Conservation (phyloP, 495 filamentous ascomycete genomes). For the Talaromyces stipitatus region DNA sequence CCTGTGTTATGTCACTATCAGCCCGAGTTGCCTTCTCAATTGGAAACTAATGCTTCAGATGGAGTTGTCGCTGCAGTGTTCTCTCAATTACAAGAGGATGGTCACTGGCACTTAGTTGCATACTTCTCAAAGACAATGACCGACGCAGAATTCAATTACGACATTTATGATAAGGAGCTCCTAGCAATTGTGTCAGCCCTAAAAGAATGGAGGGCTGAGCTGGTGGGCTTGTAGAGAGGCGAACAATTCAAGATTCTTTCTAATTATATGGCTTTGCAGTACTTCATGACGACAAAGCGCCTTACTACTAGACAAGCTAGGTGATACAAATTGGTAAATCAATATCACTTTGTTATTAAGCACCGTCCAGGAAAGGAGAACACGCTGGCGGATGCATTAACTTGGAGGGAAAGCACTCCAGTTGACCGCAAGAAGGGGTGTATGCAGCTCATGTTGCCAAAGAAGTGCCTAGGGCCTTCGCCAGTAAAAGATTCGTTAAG, state of each 20-base stretch:
- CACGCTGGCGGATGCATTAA: slow-evolving; percentile 13
- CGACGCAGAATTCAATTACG: slow-evolving; percentile 17
- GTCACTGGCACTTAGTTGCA: slow-evolving; percentile 7
- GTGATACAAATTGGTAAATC: slow-evolving; percentile 15
- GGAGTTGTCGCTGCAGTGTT: slow-evolving; percentile 9
- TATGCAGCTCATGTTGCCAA: too few species aligned
- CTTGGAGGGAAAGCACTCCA: neutral
- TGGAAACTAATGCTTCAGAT: slow-evolving; percentile 12
- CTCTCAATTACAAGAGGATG: slow-evolving; percentile 1
- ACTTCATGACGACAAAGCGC: slow-evolving; percentile 17
- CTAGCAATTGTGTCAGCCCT: slow-evolving; percentile 16
- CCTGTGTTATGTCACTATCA: too few species aligned
- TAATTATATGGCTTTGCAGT: slow-evolving; percentile 18
- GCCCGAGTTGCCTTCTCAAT: neutral
- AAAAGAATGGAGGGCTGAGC: slow-evolving; percentile 17
- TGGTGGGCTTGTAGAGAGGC: slow-evolving; percentile 6
- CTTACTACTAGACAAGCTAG: slow-evolving; percentile 9
- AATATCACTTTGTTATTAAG: slow-evolving; percentile 8
- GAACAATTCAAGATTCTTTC: slow-evolving; percentile 9
- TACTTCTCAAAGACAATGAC: slow-evolving; percentile 20
- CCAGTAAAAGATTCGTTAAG: too few species aligned
- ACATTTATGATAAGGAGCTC: slow-evolving; percentile 23
- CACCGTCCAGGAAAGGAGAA: slow-evolving; percentile 8
- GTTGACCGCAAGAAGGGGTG: too few species aligned
- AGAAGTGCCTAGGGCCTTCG: neutral